A percentile compares a stretch with the other conserved stretches of the same genome.
phyloP scores from a whole-genome alignment of 192 early-diverging fungal genomes.

The Gamsiella multidivaricata region DNA sequence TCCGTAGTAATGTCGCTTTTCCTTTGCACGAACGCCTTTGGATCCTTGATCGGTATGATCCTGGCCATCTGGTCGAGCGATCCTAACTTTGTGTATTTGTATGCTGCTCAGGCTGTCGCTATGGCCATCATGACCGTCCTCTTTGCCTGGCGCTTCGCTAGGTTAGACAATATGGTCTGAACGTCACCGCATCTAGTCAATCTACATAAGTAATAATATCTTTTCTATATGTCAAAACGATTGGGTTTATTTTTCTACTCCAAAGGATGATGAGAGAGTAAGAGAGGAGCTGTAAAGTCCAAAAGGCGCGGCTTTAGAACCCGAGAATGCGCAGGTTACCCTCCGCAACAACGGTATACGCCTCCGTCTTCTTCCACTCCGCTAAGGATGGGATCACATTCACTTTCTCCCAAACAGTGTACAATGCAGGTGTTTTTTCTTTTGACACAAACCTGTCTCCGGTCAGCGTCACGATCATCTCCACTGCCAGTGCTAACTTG shows the following conservation, averaged over 20 bases:
- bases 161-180: constrained; percentile 59
- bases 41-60: constrained; percentile 70
- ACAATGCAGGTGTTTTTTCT: constrained; percentile 23
- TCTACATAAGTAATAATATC: too few relatives aligned
- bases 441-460: constrained; percentile 22
- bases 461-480: constrained; percentile 3
- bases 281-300: too few relatives aligned
- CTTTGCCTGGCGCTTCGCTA: constrained; percentile 65
- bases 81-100: constrained; percentile 69
- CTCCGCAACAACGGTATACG: background rate
- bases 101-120: constrained; percentile 62
- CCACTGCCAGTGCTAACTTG: constrained; percentile 12
- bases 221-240: too few relatives aligned
- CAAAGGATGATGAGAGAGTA: background rate
- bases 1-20: constrained; percentile 74
- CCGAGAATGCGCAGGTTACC: constrained; percentile 19
- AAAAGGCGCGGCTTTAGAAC: too few relatives aligned
- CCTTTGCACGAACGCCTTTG: constrained; percentile 69
- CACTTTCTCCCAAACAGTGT: constrained; percentile 35
- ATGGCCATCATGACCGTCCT: constrained; percentile 56
- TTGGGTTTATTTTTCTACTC: background rate
- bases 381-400: constrained; percentile 32
- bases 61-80: constrained; percentile 66
- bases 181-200: too few relatives aligned
- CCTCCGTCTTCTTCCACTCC: constrained; percentile 24